Evolutionary conservation across 2,329 filamentous ascomycete genomes (phyloP), one percentile per base, ranked within the genome.

Genomic region (Ambrosiella beaveri): DNA sequence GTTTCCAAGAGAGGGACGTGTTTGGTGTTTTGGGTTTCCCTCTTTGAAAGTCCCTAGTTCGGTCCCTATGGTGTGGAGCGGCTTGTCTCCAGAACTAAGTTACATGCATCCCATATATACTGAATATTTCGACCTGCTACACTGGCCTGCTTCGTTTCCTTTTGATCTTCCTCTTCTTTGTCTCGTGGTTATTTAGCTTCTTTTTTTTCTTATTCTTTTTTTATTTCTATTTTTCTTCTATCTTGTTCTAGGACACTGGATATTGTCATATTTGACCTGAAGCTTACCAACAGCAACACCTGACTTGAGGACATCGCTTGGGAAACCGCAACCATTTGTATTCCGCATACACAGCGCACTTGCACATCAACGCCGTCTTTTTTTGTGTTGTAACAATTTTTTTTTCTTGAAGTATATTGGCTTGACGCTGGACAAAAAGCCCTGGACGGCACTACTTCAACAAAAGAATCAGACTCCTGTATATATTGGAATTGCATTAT

Each of bases 121-220:
- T 58, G 27, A 41, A 52, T 40, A 58, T 47, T n/a, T 47, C 36
- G 40, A 47, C 57, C 40, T 54, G 50, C 54, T 54, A 58, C 51
- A 58, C 37, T 39, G 35, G 38, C 44, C 40, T 54, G 40, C 36
- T 58, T 47, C 39, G 27, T 54, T 41, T 58, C 45, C 50, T 54
- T 58, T 41, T 55, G 51, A 52, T 54, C 59, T 45, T 51, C 39
- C 59, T 57, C 54, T 54, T 54, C 52, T 60, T 44, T 58, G 50
- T 56, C 53, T 54, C 38, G 54, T 54, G 12, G 44, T 56, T 47
- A 19, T 61, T 44, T 55, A 56, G 35, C 15, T 55, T 17, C 12
- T 39, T 47, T 56, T 53, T 56, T 47, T 57, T 57, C 36, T 54
- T 47, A 27, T 27, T 56, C 52, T 49, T 51, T 51, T 19, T 51